A percentile compares a stretch with the other conserved stretches of the same genome.
Conservation (phyloP, 768 basidiomycete species). For the Trametes elegans region DNA sequence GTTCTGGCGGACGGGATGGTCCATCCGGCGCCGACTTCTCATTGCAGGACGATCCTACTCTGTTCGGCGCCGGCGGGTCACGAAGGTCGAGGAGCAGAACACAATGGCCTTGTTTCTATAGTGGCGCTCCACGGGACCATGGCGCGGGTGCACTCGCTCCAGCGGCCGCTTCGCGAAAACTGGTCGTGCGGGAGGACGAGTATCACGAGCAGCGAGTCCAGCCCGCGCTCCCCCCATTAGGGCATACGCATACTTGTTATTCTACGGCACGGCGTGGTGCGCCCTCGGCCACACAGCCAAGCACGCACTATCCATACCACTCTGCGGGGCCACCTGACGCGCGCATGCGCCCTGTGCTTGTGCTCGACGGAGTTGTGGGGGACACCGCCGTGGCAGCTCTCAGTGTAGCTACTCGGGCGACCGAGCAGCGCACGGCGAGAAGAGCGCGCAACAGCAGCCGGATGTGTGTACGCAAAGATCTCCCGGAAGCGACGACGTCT, state of each 20-base stretch:
- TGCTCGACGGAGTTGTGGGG: not conserved
- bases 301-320: no score
- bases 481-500: not conserved
- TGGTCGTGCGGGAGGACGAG: not conserved
- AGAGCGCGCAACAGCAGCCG: not conserved
- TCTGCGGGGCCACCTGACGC: not conserved
- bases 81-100: no score
- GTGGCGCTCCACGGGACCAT: not conserved
- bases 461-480: conserved; percentile 2
- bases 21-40: not conserved
- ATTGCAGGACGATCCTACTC: not conserved
- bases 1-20: not conserved
- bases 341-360: not conserved
- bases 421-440: not conserved
- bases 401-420: conserved; percentile 6
- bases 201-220: conserved; percentile 11
- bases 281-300: not conserved
- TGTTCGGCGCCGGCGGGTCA: not conserved
- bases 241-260: not conserved
- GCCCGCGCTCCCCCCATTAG: conserved; percentile 1
- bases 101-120: not conserved
- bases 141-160: not conserved
- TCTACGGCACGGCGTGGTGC: not conserved
- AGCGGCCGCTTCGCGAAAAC: conserved; percentile 10
- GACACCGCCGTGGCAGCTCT: conserved; percentile 5